Evolutionary conservation across 225 moss, liverwort and hornwort genomes (phyloP).

Genomic region (Lunularia cruciata): DNA sequence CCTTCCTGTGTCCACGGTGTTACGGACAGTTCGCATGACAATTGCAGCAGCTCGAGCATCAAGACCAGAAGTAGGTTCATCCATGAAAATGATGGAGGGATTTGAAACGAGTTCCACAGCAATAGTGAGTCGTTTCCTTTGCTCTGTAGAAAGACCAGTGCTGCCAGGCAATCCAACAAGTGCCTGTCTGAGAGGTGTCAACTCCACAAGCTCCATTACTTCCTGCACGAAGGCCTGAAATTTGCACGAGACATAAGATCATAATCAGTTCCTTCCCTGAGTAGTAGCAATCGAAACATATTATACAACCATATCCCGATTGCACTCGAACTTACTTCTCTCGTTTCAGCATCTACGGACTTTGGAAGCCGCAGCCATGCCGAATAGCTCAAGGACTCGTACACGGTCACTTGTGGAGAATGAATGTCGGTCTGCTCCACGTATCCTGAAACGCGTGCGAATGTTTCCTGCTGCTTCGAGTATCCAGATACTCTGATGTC

Average conservation of each 20-base stretch:
- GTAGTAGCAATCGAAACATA: too few species aligned
- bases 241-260: too few species aligned
- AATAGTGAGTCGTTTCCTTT: slow-evolving; percentile 46
- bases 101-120: slow-evolving; percentile 51
- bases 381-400: slow-evolving; percentile 42
- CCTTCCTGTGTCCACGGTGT: slow-evolving; percentile 47
- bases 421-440: slow-evolving; percentile 55
- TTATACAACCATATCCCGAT: too few species aligned
- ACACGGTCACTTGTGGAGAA: slow-evolving; percentile 46
- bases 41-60: slow-evolving; percentile 54
- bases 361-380: slow-evolving; percentile 46
- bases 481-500: slow-evolving; percentile 49
- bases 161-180: slow-evolving; percentile 45
- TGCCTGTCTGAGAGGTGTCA: slow-evolving; percentile 22
- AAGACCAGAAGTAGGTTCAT: slow-evolving; percentile 50
- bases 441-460: slow-evolving; percentile 51
- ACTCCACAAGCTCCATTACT: slow-evolving; percentile 44
- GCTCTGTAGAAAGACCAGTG: slow-evolving; percentile 48
- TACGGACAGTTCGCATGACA: slow-evolving; percentile 49
- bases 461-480: slow-evolving; percentile 40
- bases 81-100: slow-evolving; percentile 51
- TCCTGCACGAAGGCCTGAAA: slow-evolving; percentile 40
- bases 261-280: too few species aligned
- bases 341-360: slow-evolving; percentile 31
- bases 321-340: slow-evolving; percentile 30